Evolutionary conservation across 2,329 filamentous ascomycete species (phyloP), one percentile per base, ranked within the genome.

Genomic region (Fusarium sp.): DNA sequence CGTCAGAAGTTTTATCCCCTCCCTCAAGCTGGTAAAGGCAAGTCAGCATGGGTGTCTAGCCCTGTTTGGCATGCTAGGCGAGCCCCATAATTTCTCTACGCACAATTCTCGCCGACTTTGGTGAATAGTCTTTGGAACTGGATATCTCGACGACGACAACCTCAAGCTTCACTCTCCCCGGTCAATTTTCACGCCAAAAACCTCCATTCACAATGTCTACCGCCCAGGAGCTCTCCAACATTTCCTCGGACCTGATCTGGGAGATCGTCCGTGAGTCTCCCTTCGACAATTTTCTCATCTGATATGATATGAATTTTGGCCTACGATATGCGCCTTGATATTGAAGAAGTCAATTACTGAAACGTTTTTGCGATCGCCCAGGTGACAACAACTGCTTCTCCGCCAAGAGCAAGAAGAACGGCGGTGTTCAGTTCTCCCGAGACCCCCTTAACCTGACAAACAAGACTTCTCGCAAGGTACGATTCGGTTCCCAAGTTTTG

Each of bases 361-460:
- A 73, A 71, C 67, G 67, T 61, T 61, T 73, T 63, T 68, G 71
- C 55, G 63, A 55, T 63, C 59, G 66, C 71, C 68, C 82, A 98
- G 95, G 95, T 87, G 87, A 86, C 88, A 91, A 94, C 87, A 97
- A 97, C 88, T 87, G 94, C 83, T 97, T 88, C 90, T 92, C 97
- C 83, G 93, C 95, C 84, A 97, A 97, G 92, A 93, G 94, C 87
- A 92, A 91, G 83, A 85, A 86, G 80, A 88, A 88, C 81, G 95
- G 93, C 82, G 93, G 93, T 84, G 88, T 93, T 79, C 93, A 93
- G 86, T 95, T 99, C 90, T 98, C 95, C 79, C 93, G 93, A 80
- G 95, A 98, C 84, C 94, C 95, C 80, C 87, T 98, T 78, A 99
- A 98, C 91, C 86, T 98, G 85, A 89, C 87, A 84, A 98, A 98